Percentiles rank a stretch among this genome's conserved stretches.
phyloP scores from a whole-genome alignment of 2,329 filamentous ascomycete species.

The Penicillium thymicola region DNA sequence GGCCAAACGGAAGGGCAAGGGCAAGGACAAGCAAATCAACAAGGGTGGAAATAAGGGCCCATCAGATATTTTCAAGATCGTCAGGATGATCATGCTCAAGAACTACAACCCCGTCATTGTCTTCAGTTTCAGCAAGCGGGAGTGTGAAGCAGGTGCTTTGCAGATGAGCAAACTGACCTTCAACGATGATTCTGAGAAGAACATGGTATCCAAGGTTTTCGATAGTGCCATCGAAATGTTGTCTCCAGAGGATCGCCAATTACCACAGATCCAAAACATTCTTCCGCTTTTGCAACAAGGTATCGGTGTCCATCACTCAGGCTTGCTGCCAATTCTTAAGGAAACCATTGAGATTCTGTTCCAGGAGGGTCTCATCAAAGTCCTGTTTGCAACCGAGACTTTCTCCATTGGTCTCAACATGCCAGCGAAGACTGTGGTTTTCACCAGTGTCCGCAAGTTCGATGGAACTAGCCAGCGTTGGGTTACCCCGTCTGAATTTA shows the following conservation, averaged over 20 bases:
- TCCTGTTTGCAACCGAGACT: constrained; percentile 95
- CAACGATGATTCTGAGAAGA: constrained; percentile 94
- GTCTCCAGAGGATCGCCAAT: constrained; percentile 81
- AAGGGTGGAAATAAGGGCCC: constrained; percentile 73
- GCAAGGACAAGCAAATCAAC: constrained; percentile 87
- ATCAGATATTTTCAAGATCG: constrained; percentile 93
- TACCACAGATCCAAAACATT: constrained; percentile 89
- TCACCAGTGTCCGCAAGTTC: constrained; percentile 93
- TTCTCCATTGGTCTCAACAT: constrained; percentile 99
- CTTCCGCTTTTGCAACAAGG: constrained; percentile 84
- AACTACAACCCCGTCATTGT: constrained; percentile 98
- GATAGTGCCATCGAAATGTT: constrained; percentile 87
- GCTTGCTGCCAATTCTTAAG: constrained; percentile 90
- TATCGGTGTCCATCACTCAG: constrained; percentile 96
- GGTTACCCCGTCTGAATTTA: constrained; percentile 91
- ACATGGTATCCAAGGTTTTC: constrained; percentile 92
- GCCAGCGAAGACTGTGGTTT: constrained; percentile 99
- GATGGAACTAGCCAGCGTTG: constrained; percentile 78
- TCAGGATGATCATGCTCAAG: constrained; percentile 98
- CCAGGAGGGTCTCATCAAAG: constrained; percentile 96
- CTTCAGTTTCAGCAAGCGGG: constrained; percentile 98
- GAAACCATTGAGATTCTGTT: constrained; percentile 99
- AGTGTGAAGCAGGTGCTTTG: constrained; percentile 87
- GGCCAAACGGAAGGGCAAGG: constrained; percentile 78
- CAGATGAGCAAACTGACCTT: constrained; percentile 84